Evolutionary conservation across 2,329 filamentous ascomycete genomes (phyloP).

Genomic region (Lachnellula suecica): DNA sequence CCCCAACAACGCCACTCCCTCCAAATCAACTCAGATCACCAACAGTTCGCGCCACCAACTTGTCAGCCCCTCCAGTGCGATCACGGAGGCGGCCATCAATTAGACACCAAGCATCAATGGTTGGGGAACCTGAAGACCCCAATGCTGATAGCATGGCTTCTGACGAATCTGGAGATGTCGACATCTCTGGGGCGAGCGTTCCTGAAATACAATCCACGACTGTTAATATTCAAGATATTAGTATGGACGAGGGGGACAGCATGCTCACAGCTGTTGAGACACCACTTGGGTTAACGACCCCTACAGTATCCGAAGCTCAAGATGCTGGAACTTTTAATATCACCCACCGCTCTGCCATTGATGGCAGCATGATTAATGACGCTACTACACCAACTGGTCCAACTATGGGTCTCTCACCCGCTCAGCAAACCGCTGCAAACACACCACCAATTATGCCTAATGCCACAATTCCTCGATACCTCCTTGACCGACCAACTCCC

Average conservation of each 20-base stretch:
- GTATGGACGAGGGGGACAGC: conserved; percentile 73
- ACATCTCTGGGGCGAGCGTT: conserved; percentile 71
- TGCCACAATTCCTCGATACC: conserved; percentile 74
- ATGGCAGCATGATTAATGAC: conserved; percentile 78
- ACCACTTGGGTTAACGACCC: conserved; percentile 72
- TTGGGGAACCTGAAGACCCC: conserved; percentile 83
- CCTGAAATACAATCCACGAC: conserved; percentile 71
- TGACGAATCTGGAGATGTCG: conserved; percentile 74
- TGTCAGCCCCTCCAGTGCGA: conserved; percentile 51
- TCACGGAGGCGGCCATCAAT: conserved; percentile 77
- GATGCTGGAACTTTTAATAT: conserved; percentile 93
- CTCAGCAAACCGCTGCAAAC: conserved; percentile 57
- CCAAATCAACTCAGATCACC: conserved; percentile 61
- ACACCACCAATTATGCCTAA: conserved; percentile 75
- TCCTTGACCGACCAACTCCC: conserved; percentile 70
- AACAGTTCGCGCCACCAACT: conserved; percentile 52
- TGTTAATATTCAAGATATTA: conserved; percentile 81
- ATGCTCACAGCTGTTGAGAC: conserved; percentile 71
- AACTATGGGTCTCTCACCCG: conserved; percentile 70
- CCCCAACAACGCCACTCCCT: conserved; percentile 80
- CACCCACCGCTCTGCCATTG: conserved; percentile 78
- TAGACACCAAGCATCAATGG: conserved; percentile 81
- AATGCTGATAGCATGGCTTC: conserved; percentile 80
- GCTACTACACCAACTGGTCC: conserved; percentile 66
- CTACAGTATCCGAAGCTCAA: conserved; percentile 77